Percentiles rank a stretch among this genome's conserved stretches.
Evolutionary conservation across 352 stramenopile genomes (phyloP).

Genomic region (Phytophthora pisi): DNA sequence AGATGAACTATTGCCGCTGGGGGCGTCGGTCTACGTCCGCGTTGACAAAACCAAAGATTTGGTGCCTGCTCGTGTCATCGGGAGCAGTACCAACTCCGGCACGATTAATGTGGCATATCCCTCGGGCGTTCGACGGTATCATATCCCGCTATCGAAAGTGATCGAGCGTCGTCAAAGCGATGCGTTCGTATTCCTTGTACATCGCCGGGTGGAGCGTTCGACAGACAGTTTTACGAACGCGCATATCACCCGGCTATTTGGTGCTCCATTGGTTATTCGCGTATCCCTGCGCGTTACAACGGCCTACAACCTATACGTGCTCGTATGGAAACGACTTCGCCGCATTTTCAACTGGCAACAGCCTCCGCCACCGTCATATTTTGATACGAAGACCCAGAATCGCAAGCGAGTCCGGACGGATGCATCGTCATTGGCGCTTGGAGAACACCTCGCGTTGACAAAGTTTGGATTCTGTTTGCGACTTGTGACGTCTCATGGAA

Average conservation of each 20-base stretch:
- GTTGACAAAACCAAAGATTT: slow-evolving; percentile 71
- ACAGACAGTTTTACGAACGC: slow-evolving; percentile 83
- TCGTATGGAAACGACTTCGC: slow-evolving; percentile 77
- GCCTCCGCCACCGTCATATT: slow-evolving; percentile 43
- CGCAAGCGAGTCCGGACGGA: slow-evolving; percentile 41
- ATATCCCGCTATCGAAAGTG: slow-evolving; percentile 65
- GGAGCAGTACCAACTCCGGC: slow-evolving; percentile 55
- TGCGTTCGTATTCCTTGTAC: slow-evolving; percentile 82
- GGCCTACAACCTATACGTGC: slow-evolving; percentile 76
- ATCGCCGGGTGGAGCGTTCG: slow-evolving; percentile 82
- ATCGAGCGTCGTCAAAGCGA: slow-evolving; percentile 53
- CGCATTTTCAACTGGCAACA: slow-evolving; percentile 88
- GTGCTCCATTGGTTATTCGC: slow-evolving; percentile 71
- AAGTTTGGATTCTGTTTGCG: slow-evolving; percentile 88
- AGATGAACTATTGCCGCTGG: slow-evolving; percentile 45
- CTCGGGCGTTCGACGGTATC: slow-evolving; percentile 61
- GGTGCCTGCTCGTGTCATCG: slow-evolving; percentile 68
- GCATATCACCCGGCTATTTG: slow-evolving; percentile 81
- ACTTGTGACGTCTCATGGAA: slow-evolving; percentile 79
- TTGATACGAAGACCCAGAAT: slow-evolving; percentile 24
- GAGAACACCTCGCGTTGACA: slow-evolving; percentile 60
- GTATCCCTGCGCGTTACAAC: slow-evolving; percentile 71
- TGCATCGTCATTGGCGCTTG: slow-evolving; percentile 65
- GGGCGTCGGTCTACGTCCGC: slow-evolving; percentile 65
- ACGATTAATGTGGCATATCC: slow-evolving; percentile 77